phyloP scores from a whole-genome alignment of 768 basidiomycete species.

The Tricholoma matsutake region DNA sequence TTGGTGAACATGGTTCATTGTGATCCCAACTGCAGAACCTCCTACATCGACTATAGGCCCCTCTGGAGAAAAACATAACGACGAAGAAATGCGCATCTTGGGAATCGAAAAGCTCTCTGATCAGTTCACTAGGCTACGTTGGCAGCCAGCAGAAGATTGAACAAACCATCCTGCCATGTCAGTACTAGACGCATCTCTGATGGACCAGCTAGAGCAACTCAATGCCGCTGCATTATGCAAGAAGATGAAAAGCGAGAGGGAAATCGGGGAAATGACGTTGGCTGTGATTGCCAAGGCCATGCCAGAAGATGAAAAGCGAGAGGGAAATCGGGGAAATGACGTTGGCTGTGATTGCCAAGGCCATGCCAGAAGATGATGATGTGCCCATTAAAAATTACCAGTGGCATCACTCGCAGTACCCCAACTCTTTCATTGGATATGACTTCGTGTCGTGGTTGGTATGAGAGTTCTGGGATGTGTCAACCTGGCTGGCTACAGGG shows the following conservation, averaged over 20 bases:
- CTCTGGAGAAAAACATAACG: slow-evolving; percentile 71
- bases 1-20: slow-evolving; percentile 91
- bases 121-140: slow-evolving; percentile 79
- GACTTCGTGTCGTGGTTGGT: slow-evolving; percentile 91
- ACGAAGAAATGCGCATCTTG: slow-evolving; percentile 83
- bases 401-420: slow-evolving; percentile 75
- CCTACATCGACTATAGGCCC: slow-evolving; percentile 54
- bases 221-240: slow-evolving; percentile 71
- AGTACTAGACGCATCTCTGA: slow-evolving; percentile 73
- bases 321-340: slow-evolving; percentile 68
- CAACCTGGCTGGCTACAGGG: slow-evolving; percentile 79
- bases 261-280: slow-evolving; percentile 65
- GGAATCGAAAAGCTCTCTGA: slow-evolving; percentile 93
- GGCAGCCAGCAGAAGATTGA: slow-evolving; percentile 65
- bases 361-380: slow-evolving; percentile 84
- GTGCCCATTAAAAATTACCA: slow-evolving; percentile 80
- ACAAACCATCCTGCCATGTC: slow-evolving; percentile 52
- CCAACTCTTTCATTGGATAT: slow-evolving; percentile 84
- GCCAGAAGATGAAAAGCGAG: slow-evolving; percentile 81
- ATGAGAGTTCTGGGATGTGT: slow-evolving; percentile 87
- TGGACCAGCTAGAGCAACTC: slow-evolving; percentile 79
- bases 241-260: slow-evolving; percentile 77
- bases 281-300: slow-evolving; percentile 74
- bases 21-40: slow-evolving; percentile 81
- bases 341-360: slow-evolving; percentile 64